Conservation (phyloP, 2,329 filamentous ascomycete genomes). For the Lachnellula suecica region DNA sequence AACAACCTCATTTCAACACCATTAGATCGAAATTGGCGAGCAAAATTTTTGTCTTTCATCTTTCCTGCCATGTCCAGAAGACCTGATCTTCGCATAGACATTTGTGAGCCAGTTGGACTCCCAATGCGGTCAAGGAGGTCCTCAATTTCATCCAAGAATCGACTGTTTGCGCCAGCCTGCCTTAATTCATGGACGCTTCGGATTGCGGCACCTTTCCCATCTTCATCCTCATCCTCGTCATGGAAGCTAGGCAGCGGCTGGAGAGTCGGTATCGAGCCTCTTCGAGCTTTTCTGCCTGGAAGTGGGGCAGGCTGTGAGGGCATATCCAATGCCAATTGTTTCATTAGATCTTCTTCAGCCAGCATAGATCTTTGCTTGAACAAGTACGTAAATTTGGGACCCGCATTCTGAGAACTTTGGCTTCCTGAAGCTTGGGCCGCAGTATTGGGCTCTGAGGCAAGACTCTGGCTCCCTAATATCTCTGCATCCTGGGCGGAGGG, state of each 20-base stretch:
- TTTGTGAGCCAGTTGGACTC: constrained; percentile 42
- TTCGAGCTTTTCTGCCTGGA: constrained; percentile 19
- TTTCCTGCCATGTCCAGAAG: constrained; percentile 60
- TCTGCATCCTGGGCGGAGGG: neutral
- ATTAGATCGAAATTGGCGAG: constrained; percentile 71
- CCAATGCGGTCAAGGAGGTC: constrained; percentile 63
- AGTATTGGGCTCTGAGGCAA: constrained; percentile 10
- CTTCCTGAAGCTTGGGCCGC: constrained; percentile 17
- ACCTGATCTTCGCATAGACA: constrained; percentile 55
- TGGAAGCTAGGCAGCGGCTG: constrained; percentile 28
- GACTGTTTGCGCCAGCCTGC: constrained; percentile 64
- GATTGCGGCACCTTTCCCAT: constrained; percentile 42
- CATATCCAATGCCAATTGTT: constrained; percentile 29
- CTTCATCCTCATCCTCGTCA: constrained; percentile 29
- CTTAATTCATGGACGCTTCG: constrained; percentile 65
- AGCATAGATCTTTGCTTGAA: constrained; percentile 34
- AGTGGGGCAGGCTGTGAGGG: constrained; percentile 20
- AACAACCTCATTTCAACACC: constrained; percentile 70
- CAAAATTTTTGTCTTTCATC: constrained; percentile 61
- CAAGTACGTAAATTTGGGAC: constrained; percentile 34
- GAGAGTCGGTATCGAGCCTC: constrained; percentile 28
- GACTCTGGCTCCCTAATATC: constrained; percentile 17
- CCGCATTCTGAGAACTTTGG: constrained; percentile 27
- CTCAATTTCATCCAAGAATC: constrained; percentile 64
- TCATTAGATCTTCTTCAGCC: constrained; percentile 32